A percentile compares a stretch with the other conserved stretches of the same genome.
These are phyloP conservation scores for Trametopsis cervina DNA, from an alignment of 768 basidiomycete species.

Conservation along the genomic window DNA sequence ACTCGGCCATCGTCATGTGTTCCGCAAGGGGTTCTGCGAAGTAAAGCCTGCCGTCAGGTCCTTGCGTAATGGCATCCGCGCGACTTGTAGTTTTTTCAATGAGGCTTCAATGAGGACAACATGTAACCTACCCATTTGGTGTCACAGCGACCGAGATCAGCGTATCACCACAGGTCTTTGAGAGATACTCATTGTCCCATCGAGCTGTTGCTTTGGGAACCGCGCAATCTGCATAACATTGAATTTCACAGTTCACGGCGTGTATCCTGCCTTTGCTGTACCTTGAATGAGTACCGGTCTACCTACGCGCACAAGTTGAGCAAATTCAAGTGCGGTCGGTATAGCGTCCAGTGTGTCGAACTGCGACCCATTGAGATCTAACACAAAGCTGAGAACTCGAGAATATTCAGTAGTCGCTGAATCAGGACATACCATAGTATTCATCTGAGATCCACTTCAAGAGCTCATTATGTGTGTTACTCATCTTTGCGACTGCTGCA, in stretches of 20 bases:
- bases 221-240: slow-evolving; percentile 34
- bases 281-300: slow-evolving; percentile 74
- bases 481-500: too few species aligned
- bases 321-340: slow-evolving; percentile 65
- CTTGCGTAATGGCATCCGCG: slow-evolving; percentile 65
- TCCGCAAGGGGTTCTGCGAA: slow-evolving; percentile 73
- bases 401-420: background rate
- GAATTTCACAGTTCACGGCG: background rate
- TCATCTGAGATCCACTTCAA: slow-evolving; percentile 18
- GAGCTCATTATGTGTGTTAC: background rate
- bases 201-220: slow-evolving; percentile 37
- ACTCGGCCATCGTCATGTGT: slow-evolving; percentile 54
- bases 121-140: slow-evolving; percentile 59
- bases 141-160: slow-evolving; percentile 72
- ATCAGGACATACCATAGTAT: slow-evolving; percentile 14
- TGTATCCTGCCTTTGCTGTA: slow-evolving; percentile 14
- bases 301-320: slow-evolving; percentile 57
- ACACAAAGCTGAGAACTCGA: background rate
- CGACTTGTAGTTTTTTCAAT: slow-evolving; percentile 35
- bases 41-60: slow-evolving; percentile 47
- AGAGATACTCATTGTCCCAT: slow-evolving; percentile 67
- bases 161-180: slow-evolving; percentile 42
- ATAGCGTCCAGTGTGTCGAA: slow-evolving; percentile 43
- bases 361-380: slow-evolving; percentile 55
- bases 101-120: slow-evolving; percentile 6